Evolutionary conservation across 768 basidiomycete species (phyloP), one percentile per base, ranked within the genome.

Genomic region (Lactarius pseudohatsudake): DNA sequence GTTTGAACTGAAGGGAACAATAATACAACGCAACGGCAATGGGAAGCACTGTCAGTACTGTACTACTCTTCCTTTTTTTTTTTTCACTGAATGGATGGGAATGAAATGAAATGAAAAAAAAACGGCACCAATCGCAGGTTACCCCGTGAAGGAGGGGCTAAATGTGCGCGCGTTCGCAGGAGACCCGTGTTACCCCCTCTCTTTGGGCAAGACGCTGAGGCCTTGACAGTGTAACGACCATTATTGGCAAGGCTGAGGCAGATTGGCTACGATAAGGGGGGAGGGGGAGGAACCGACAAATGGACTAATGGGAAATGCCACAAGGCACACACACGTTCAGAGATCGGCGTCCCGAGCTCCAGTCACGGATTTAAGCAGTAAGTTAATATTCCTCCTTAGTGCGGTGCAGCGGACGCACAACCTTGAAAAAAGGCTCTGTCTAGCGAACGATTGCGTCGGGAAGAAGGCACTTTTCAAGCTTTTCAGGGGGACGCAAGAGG

Each of bases 261-360:
- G 66, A 67, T 67, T 64, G 22, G n/a, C 66, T 64, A 47, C 26
- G 62, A 65, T 55, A 58, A 38, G 57, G 57, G 62, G 22, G n/a
- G 57, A 16, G 34, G 36, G 20, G 36, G 36, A 34, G 40, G 34
- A 26, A 34, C 8, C 22, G n/a, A n/a, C 15, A 34, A 58, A 38
- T 58, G 55, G 32, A 16, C 28, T 34, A 34, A 56, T 34, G 30
- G 55, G 28, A 26, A 4, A 5, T 53, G 50, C 50, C 50, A 53
- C 50, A 53, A 53, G 50, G n/a, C 41, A 36, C 30, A 18, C 56
- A 28, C 63, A 57, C 55, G 63, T 57, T 64, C 22, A 32, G 22
- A 30, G 65, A 66, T 66, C 60, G 45, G 56, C 65, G 56, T 18
- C 16, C 28, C 56, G n/a, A 30, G 56, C 15, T 50, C 38, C 55